phyloP scores from a whole-genome alignment of 2,329 filamentous ascomycete genomes.

The Verticillium klebahnii region DNA sequence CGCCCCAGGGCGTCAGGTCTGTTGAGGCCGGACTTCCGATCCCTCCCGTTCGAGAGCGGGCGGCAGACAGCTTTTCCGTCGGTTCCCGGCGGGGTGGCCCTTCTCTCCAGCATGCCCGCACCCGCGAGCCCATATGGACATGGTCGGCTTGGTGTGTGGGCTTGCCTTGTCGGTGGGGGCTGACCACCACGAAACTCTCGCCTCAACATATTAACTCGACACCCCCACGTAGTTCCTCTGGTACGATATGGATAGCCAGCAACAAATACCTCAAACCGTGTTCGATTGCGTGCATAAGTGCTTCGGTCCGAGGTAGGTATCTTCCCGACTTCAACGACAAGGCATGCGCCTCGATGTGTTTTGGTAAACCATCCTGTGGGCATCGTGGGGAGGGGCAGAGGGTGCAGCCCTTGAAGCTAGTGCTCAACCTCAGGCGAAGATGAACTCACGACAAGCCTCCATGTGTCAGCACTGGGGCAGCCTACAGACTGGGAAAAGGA shows the following conservation, averaged over 20 bases:
- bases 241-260: neutral
- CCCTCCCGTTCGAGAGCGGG: neutral
- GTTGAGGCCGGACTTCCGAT: conserved; percentile 1
- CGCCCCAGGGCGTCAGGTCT: neutral
- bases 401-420: neutral
- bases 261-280: neutral
- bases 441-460: conserved; percentile 52
- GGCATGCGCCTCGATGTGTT: neutral
- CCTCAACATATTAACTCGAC: neutral
- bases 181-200: neutral
- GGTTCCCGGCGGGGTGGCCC: neutral
- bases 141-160: neutral
- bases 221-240: neutral
- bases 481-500: neutral
- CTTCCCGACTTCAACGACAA: neutral
- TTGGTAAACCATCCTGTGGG: neutral
- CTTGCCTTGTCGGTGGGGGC: neutral
- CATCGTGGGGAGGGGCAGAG: neutral
- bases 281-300: neutral
- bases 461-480: conserved; percentile 9
- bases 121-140: neutral
- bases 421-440: conserved; percentile 27
- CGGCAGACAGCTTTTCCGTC: neutral
- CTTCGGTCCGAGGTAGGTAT: neutral
- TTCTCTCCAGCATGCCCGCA: neutral